phyloP scores from a whole-genome alignment of 495 filamentous ascomycete species.

The Gamarada debralockiae region DNA sequence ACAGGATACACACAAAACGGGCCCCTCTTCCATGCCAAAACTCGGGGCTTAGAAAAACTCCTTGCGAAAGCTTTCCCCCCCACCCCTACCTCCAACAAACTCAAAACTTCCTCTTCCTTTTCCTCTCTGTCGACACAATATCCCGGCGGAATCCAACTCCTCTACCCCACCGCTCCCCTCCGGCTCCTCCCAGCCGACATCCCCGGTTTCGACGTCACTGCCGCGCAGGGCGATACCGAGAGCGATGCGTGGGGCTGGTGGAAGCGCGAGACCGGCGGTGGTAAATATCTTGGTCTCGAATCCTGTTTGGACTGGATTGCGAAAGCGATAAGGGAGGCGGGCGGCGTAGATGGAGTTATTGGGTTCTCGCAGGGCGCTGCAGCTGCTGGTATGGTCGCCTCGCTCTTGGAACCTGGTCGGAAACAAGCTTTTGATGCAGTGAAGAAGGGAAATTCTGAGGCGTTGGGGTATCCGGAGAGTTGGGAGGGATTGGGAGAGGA shows the following conservation, averaged over 20 bases:
- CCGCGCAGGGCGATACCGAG: conserved; percentile 30
- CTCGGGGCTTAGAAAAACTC: conserved; percentile 76
- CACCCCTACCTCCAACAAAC: conserved; percentile 30
- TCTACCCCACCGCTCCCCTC: conserved; percentile 60
- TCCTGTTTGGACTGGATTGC: conserved; percentile 59
- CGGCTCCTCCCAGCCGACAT: conserved; percentile 64
- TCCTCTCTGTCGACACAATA: conserved; percentile 3
- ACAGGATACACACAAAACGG: conserved; percentile 89
- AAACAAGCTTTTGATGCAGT: conserved; percentile 36
- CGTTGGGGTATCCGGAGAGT: conserved; percentile 28
- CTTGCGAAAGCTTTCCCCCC: conserved; percentile 69
- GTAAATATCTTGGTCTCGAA: conserved; percentile 62
- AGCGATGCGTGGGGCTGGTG: conserved; percentile 73
- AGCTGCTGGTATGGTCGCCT: conserved; percentile 54
- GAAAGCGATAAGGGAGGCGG: conserved; percentile 44
- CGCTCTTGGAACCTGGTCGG: conserved; percentile 60
- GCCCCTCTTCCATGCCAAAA: conserved; percentile 81
- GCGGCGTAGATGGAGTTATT: conserved; percentile 67
- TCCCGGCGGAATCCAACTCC: conserved; percentile 40
- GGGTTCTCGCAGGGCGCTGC: conserved; percentile 73
- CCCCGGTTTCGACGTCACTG: conserved; percentile 51
- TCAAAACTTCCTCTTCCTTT: too few species aligned
- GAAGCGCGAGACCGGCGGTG: conserved; percentile 56
- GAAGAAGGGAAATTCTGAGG: conserved; percentile 30
- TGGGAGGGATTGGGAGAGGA: conserved; percentile 32